Base-by-base conservation (phyloP, 2,329 filamentous ascomycete genomes). In the Penicillium sp. region DNA sequence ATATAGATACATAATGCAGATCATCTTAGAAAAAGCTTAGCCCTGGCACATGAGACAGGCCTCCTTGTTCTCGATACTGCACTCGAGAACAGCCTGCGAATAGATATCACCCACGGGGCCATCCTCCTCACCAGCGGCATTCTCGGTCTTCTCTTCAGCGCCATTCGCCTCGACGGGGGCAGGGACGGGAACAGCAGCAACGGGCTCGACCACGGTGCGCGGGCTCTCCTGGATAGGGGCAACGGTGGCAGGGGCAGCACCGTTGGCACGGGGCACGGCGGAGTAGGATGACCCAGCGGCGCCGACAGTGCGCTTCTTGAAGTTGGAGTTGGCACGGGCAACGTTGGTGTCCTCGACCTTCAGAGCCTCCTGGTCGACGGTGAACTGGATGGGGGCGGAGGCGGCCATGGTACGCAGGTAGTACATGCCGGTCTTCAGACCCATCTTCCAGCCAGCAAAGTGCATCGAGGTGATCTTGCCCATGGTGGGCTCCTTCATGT, bases 381-480 rank as follows among this genome's bases (percentile, higher is more conserved):
- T 98, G 77, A 98, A 98, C 73, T 98, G 93, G 58, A 98, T 98
- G 44, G 93, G 93, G 38, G 90, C 89, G 14, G 90, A 90, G 28
- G 93, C 93, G 54, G 93, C 93, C 83, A 95, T 93, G 39, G 93
- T 98, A 63, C 93, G 89, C 61, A 98, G 84, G 74, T 98, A 98
- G 84, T 98, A 98, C 93, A 98, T 97, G 77, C 93, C 93, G 28
- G 93, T 98, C 86, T 98, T 98, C 60, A 98, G 82, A 65, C 93
- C 93, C 57, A 97, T 84, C 80, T 97, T 98, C 93, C 93, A 98
- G 62, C 93, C 93, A 40, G 93, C 82, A 67, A 98, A 98, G 77
- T 98, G 93, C 93, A 98, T 98, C 70, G 86, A 93, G 50, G 93
- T 98, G 71, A 98, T 95, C 81, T 98, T 98, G 74, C 93, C 93